Base-by-base conservation (phyloP, 192 early-diverging fungal species). In the Rhizophagus sp. region DNA sequence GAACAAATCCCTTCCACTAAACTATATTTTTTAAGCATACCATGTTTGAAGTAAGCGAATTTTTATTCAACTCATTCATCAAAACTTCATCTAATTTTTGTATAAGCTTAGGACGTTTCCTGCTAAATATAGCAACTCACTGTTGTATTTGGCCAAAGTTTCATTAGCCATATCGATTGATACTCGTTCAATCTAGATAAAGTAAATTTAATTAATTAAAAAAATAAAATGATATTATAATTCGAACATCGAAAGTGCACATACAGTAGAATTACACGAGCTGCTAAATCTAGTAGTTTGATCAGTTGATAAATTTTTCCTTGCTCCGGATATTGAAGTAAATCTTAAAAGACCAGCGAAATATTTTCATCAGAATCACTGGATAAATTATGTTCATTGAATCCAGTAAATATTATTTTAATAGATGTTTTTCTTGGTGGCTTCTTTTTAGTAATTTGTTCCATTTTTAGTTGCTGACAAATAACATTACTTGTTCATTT, bases 211-310 rank as follows among this genome's bases (percentile, higher is more conserved):
- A 33, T 52, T 25, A 44, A 34, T 3, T 2, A n/a, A 50, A 15
- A 50, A 50, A 62, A 39, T 8, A 19, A 5, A 57, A 11, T 0
- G 8, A 39, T 4, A 39, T 24, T 34, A 4, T 30, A 72, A 11
- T 8, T 13, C 1, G 1, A 50, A 50, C 12, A 12, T 15, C 5
- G 36, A 5, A 39, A 39, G 13, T 10, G 12, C 15, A 72, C 76
- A 47, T 78, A 79, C 96, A 8, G 96, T 97, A 1, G 96, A 76
- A 97, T 97, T 39, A 97, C 87, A 52, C 94, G 90, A 12, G 90
- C 94, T 12, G 93, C 93, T 44, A 97, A 81, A 94, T 24, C 96
- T 95, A 2, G 95, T 96, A 0, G 96, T 97, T 80, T 97, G 96
- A 97, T 97, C n/a, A n/a, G n/a, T n/a, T n/a, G n/a, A 79, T 96